These are phyloP conservation scores for Aspergillus steynii DNA, from an alignment of 495 filamentous ascomycete genomes.

Conservation along the genomic window DNA sequence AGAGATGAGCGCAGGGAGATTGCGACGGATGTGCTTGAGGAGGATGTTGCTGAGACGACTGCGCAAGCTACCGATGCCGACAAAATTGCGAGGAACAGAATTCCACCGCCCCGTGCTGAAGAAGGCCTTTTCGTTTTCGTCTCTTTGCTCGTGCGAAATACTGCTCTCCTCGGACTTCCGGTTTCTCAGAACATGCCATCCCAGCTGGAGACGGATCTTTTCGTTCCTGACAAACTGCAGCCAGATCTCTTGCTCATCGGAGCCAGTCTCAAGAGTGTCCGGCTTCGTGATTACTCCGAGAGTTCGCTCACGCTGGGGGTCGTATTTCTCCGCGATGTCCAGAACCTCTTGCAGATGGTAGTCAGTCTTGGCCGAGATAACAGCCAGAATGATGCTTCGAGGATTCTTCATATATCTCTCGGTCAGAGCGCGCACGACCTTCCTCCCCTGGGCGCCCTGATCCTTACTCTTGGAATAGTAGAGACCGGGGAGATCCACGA, in stretches of 20 bases:
- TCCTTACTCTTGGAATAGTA: constrained; percentile 46
- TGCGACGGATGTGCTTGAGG: constrained; percentile 40
- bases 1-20: constrained; percentile 33
- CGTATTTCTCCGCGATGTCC: constrained; percentile 38
- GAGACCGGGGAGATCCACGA: constrained; percentile 69
- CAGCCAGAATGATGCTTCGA: constrained; percentile 63
- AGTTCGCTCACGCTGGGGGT: constrained; percentile 45
- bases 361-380: constrained; percentile 56
- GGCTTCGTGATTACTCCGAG: constrained; percentile 56
- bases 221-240: constrained; percentile 59
- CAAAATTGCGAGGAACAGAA: constrained; percentile 18
- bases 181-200: constrained; percentile 71
- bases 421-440: constrained; percentile 52
- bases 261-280: constrained; percentile 34
- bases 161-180: constrained; percentile 44
- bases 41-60: constrained; percentile 43
- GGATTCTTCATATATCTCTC: constrained; percentile 58
- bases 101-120: constrained; percentile 41
- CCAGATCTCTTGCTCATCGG: constrained; percentile 48
- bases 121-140: constrained; percentile 32
- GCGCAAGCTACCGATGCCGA: constrained; percentile 42
- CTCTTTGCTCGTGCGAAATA: constrained; percentile 25
- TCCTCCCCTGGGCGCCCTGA: constrained; percentile 29
- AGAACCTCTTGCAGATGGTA: constrained; percentile 53
- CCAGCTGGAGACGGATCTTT: constrained; percentile 60